Conservation (phyloP, 2,329 filamentous ascomycete species). For the Pyrenophora tritici-repentis region DNA sequence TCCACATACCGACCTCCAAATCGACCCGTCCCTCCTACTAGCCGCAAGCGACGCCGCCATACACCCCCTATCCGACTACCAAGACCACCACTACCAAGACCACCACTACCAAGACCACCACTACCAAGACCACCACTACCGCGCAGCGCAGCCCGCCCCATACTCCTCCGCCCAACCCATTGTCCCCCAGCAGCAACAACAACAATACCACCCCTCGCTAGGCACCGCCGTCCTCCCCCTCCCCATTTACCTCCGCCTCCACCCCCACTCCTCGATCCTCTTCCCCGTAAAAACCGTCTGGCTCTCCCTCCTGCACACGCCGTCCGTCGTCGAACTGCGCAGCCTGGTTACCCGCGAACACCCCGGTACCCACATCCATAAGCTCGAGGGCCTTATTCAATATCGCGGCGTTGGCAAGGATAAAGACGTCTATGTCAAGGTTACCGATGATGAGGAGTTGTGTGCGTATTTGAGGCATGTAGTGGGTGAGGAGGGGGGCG, state of each 20-base stretch:
- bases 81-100: slow-evolving; percentile 17
- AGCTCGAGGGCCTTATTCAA: slow-evolving; percentile 69
- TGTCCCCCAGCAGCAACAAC: slow-evolving; percentile 3
- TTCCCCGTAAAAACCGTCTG: slow-evolving; percentile 59
- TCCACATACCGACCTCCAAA: slow-evolving; percentile 61
- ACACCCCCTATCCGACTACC: slow-evolving; percentile 27
- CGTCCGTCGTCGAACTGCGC: slow-evolving; percentile 66
- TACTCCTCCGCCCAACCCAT: no score
- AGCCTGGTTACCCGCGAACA: slow-evolving; percentile 65
- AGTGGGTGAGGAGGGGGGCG: slow-evolving; percentile 2
- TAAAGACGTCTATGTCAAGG: slow-evolving; percentile 65
- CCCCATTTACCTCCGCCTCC: slow-evolving; percentile 17
- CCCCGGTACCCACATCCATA: slow-evolving; percentile 62
- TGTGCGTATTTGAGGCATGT: slow-evolving; percentile 72
- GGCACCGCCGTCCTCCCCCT: not conserved
- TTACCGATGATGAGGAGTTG: slow-evolving; percentile 74
- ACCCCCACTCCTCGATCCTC: slow-evolving; percentile 59
- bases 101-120: slow-evolving; percentile 18
- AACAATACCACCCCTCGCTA: slow-evolving; percentile 12
- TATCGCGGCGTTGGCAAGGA: slow-evolving; percentile 46
- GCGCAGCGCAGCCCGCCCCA: slow-evolving; percentile 23
- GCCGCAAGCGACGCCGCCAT: slow-evolving; percentile 58
- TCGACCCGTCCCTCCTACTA: slow-evolving; percentile 66
- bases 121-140: slow-evolving; percentile 34
- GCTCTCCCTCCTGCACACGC: slow-evolving; percentile 65